Percentiles rank a stretch among this genome's conserved stretches.
These are phyloP conservation scores for Fragaria vesca DNA, from an alignment of 306 rosid genomes.

Conservation along the genomic window DNA sequence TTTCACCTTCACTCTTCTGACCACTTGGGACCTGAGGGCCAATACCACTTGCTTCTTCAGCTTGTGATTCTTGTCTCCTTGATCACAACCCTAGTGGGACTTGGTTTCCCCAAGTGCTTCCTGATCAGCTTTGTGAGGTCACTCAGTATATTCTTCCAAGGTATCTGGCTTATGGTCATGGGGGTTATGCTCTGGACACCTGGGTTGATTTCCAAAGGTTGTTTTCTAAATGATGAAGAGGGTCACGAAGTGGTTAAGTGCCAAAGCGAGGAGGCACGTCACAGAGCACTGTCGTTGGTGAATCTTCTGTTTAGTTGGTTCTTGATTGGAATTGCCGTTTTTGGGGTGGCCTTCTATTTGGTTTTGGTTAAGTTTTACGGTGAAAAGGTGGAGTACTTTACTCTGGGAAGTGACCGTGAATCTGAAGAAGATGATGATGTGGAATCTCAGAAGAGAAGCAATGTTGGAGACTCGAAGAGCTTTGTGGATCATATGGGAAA, in stretches of 20 bases:
- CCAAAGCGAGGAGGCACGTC: constrained; percentile 34
- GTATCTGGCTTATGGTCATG: constrained; percentile 64
- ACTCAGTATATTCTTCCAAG: constrained; percentile 55
- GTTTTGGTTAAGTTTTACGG: constrained; percentile 39
- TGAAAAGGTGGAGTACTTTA: constrained; percentile 33
- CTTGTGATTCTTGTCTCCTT: constrained; percentile 43
- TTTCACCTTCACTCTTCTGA: constrained; percentile 78
- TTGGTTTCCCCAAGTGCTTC: constrained; percentile 47
- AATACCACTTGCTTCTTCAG: constrained; percentile 64
- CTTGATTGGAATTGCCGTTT: constrained; percentile 39
- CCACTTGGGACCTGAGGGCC: constrained; percentile 83
- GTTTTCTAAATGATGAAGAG: constrained; percentile 48
- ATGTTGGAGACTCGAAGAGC: constrained; percentile 29
- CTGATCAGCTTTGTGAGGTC: constrained; percentile 63
- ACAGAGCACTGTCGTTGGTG: constrained; percentile 61
- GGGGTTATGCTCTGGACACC: constrained; percentile 83
- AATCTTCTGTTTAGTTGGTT: constrained; percentile 73
- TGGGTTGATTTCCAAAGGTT: constrained; percentile 53
- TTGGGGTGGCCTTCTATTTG: constrained; percentile 43
- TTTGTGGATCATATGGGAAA: constrained; percentile 48
- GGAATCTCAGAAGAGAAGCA: constrained; percentile 48
- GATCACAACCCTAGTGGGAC: constrained; percentile 51
- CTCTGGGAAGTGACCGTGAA: constrained; percentile 35
- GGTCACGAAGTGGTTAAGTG: constrained; percentile 74
- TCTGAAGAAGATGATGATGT: constrained; percentile 44